Percentiles rank a stretch among this genome's conserved stretches.
Conservation (phyloP, 2,329 filamentous ascomycete species). For the Aspergillus pseudoterreus region DNA sequence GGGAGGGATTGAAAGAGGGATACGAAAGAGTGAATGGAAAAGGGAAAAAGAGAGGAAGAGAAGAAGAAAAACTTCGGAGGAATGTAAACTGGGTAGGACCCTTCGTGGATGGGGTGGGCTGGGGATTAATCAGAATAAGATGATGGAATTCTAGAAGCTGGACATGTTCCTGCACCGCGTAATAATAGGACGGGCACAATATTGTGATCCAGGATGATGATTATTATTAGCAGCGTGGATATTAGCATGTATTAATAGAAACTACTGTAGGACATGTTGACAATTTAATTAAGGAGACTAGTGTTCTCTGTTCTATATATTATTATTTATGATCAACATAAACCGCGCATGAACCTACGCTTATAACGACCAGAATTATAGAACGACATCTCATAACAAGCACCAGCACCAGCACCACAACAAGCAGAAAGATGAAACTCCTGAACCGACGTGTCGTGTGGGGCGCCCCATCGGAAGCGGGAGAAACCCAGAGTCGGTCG, state of each 20-base stretch:
- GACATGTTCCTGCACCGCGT: background rate
- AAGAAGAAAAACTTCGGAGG: background rate
- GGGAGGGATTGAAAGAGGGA: background rate
- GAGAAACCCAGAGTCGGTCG: background rate
- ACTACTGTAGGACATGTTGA: background rate
- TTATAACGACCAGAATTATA: background rate
- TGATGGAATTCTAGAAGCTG: background rate
- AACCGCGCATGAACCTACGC: background rate
- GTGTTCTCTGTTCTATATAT: background rate
- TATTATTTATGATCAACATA: background rate
- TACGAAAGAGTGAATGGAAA: background rate
- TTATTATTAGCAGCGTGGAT: too few relatives aligned
- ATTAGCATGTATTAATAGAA: background rate
- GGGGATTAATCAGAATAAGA: background rate
- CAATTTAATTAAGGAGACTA: background rate
- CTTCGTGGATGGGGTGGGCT: background rate
- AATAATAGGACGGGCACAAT: background rate
- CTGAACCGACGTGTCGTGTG: constrained; percentile 4
- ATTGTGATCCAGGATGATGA: too few relatives aligned
- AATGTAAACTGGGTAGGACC: background rate
- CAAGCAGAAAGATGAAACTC: background rate
- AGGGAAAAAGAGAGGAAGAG: background rate
- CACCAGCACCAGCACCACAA: background rate
- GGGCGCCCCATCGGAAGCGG: background rate
- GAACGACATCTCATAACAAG: background rate